Evolutionary conservation across 169 alveolate species (phyloP), one percentile per base, ranked within the genome.

Genomic region (Cryptosporidium muris): DNA sequence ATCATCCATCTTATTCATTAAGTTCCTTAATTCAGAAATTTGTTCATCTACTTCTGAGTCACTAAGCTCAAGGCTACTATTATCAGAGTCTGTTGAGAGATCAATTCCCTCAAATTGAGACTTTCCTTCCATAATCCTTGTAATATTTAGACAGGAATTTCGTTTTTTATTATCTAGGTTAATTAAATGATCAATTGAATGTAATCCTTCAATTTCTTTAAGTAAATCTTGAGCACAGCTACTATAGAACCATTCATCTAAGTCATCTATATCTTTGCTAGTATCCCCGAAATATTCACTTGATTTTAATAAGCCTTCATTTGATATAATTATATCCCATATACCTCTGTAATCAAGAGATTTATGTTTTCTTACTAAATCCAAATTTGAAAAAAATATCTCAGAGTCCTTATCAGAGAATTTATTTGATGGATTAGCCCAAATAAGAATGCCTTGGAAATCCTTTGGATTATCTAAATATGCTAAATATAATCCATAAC

Each of bases 1-100:
- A 4, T 74, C 74, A 6, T 74, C 85, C 85, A 74, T 74, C 4
- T 58, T 56, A 25, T n/a, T 54, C 85, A 58, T 74, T 11, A 62
- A 25, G 14, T 34, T 58, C 9, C 60, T 6, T 1, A 74, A 54
- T 43, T 74, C 85, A 2, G 8, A 66, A 5, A 58, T 47, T 3
- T 74, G 74, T 9, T 43, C 54, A 16, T 12, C 54, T 3, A 14
- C 56, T 11, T 67, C 49, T 0, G 49, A 45, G 1, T 65, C 62
- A 14, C n/a, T 6, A n/a, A 8, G 48, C 1, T 40, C 25, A 42
- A 6, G 12, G 12, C 60, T 37, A 1, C 60, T 36, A 4, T 58
- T 58, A 1, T 37, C 42, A 42, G 14, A 14, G 36, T 25, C 34
- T 5, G 65, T 16, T 16, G 11, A 1, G 5, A 38, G n/a, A 2